Evolutionary conservation across 352 stramenopile genomes (phyloP).

Genomic region (Globisporangium paddicum): DNA sequence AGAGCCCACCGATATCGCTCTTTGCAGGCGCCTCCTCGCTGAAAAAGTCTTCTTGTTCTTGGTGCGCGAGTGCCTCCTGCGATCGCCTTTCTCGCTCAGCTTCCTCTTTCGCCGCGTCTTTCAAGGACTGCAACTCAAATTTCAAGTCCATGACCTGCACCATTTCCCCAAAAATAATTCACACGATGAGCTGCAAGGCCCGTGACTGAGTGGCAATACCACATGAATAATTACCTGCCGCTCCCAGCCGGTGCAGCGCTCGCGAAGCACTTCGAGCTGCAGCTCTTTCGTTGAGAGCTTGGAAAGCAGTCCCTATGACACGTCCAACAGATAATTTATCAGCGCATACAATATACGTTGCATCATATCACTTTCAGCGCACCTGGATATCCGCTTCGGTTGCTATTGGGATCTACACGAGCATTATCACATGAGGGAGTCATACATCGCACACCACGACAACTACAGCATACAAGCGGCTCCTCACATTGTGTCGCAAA

Average conservation of each 20-base stretch:
- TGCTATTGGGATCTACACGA: constrained; percentile 7
- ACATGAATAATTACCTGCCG: too few relatives aligned
- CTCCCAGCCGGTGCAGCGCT: constrained; percentile 40
- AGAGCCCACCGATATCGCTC: not conserved
- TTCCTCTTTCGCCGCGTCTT: constrained; percentile 25
- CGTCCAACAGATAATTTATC: too few relatives aligned
- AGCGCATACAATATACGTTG: too few relatives aligned
- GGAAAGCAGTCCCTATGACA: constrained; percentile 21
- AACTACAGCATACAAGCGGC: not conserved
- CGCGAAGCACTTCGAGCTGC: constrained; percentile 31
- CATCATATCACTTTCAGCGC: not conserved
- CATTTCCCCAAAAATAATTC: too few relatives aligned
- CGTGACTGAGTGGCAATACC: too few relatives aligned
- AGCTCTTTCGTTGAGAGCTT: constrained; percentile 30
- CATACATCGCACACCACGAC: not conserved
- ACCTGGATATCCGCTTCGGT: constrained; percentile 15
- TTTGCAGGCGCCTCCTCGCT: not conserved
- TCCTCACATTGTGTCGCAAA: constrained; percentile 1
- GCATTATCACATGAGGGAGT: not conserved
- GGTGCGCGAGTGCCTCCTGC: constrained; percentile 4
- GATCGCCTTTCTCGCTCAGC: constrained; percentile 14
- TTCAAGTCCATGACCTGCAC: constrained; percentile 43
- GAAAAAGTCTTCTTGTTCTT: constrained; percentile 7
- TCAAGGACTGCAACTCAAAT: constrained; percentile 42
- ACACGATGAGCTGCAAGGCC: not conserved